phyloP scores from a whole-genome alignment of 768 basidiomycete genomes.

The Leccinum subgranulosum region DNA sequence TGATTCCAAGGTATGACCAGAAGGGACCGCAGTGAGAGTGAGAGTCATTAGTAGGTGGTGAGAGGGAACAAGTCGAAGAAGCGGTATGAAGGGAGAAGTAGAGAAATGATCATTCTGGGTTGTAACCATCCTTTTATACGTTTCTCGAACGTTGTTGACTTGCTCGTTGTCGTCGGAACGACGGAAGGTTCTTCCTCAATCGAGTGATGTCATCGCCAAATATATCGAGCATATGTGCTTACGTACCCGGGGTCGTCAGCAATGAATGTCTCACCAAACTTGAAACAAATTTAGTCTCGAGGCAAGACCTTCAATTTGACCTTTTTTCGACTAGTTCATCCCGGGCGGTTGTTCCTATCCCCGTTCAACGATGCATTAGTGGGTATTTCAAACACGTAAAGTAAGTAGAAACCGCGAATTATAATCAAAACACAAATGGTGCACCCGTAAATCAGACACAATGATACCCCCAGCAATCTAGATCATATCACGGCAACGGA shows the following conservation, averaged over 20 bases:
- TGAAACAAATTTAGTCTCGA: not conserved
- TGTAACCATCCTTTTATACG: not conserved
- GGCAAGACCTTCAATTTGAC: not conserved
- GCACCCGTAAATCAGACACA: not conserved
- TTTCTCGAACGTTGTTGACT: not conserved
- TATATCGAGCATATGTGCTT: not conserved
- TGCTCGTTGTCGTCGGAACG: no score
- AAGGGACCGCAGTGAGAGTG: not conserved
- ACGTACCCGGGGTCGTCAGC: not conserved
- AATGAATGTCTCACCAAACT: not conserved
- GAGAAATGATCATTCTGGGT: not conserved
- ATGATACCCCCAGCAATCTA: not conserved
- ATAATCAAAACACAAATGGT: not conserved
- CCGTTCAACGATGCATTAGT: not conserved
- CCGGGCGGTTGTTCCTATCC: not conserved
- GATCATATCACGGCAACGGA: conserved; percentile 12
- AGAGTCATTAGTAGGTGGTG: not conserved
- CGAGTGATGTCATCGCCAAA: conserved; percentile 2
- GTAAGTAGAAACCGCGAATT: not conserved
- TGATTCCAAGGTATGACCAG: not conserved
- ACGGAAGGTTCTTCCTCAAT: not conserved
- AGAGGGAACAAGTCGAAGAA: not conserved
- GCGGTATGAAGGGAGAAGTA: not conserved
- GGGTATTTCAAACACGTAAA: not conserved
- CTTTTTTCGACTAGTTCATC: not conserved